Percentiles rank a stretch among this genome's conserved stretches.
phyloP scores from a whole-genome alignment of 2,329 filamentous ascomycete genomes.

The Stachybotrys chartarum region DNA sequence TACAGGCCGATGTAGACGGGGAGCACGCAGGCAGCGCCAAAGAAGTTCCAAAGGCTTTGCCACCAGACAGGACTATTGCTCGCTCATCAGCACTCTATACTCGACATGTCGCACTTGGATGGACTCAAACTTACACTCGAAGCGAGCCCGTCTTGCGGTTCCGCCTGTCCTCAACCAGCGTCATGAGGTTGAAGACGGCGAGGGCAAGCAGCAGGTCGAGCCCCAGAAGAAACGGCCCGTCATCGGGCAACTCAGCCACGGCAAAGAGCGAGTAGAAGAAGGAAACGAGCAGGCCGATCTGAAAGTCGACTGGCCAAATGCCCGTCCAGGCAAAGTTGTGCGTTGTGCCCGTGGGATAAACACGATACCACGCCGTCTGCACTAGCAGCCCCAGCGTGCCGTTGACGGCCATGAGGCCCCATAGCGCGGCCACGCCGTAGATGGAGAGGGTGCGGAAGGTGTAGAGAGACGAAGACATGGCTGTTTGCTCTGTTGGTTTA shows the following conservation, averaged over 20 bases:
- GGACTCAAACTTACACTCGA: background rate
- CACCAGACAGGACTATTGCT: background rate
- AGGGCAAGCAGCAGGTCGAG: constrained; percentile 3
- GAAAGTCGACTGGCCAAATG: no score
- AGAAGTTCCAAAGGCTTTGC: constrained; percentile 1
- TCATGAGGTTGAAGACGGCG: constrained; percentile 5
- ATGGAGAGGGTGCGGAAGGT: no score
- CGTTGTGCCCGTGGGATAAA: no score
- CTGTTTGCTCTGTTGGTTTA: no score
- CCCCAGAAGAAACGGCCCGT: constrained; percentile 2
- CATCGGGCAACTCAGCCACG: background rate
- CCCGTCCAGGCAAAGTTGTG: no score
- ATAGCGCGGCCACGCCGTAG: no score
- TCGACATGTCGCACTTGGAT: background rate
- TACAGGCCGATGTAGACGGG: constrained; percentile 1
- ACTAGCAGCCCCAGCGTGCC: no score
- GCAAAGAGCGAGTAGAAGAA: background rate
- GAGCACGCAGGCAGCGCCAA: constrained; percentile 1
- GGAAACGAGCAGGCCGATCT: background rate
- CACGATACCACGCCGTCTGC: no score
- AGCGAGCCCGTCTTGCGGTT: background rate
- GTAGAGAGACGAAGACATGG: no score
- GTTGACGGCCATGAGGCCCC: no score
- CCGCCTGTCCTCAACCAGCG: constrained; percentile 2
- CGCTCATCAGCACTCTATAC: background rate